A percentile compares a stretch with the other conserved stretches of the same genome.
Evolutionary conservation across 768 basidiomycete species (phyloP).

Genomic region (Boletus speciosus): DNA sequence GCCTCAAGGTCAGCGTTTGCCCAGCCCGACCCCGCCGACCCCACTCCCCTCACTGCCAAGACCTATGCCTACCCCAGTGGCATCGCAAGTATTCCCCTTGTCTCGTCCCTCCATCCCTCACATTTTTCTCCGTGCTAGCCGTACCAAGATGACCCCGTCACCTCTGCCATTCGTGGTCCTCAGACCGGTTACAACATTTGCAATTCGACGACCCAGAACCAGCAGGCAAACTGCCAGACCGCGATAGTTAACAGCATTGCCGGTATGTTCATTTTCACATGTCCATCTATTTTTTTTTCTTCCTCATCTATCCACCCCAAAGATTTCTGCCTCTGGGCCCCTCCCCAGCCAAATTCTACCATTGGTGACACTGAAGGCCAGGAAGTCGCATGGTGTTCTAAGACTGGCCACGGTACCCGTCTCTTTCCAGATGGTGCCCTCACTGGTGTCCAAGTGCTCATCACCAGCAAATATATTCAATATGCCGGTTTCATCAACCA

Average conservation of each 20-base stretch:
- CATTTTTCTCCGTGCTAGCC: constrained; percentile 35
- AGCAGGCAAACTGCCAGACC: constrained; percentile 67
- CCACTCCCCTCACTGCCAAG: constrained; percentile 46
- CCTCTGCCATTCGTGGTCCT: constrained; percentile 46
- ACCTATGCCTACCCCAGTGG: constrained; percentile 40
- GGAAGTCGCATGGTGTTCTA: constrained; percentile 74
- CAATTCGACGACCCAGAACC: constrained; percentile 64
- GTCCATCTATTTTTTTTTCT: neutral
- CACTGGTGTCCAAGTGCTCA: constrained; percentile 60
- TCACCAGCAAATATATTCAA: constrained; percentile 55
- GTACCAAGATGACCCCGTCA: constrained; percentile 45
- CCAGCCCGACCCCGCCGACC: constrained; percentile 40
- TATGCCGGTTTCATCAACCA: constrained; percentile 67
- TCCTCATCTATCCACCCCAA: constrained; percentile 24
- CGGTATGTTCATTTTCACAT: constrained; percentile 23
- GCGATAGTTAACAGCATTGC: constrained; percentile 53
- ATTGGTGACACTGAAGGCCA: constrained; percentile 66
- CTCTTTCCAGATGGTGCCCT: constrained; percentile 64
- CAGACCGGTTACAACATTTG: constrained; percentile 67
- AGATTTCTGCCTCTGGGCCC: constrained; percentile 76
- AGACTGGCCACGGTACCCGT: constrained; percentile 63
- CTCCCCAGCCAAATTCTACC: constrained; percentile 42
- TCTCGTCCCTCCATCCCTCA: neutral
- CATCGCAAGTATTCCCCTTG: constrained; percentile 32
- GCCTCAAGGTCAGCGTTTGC: constrained; percentile 29